Evolutionary conservation across 2,329 filamentous ascomycete species (phyloP).

Genomic region (Hypomyces perniciosus): DNA sequence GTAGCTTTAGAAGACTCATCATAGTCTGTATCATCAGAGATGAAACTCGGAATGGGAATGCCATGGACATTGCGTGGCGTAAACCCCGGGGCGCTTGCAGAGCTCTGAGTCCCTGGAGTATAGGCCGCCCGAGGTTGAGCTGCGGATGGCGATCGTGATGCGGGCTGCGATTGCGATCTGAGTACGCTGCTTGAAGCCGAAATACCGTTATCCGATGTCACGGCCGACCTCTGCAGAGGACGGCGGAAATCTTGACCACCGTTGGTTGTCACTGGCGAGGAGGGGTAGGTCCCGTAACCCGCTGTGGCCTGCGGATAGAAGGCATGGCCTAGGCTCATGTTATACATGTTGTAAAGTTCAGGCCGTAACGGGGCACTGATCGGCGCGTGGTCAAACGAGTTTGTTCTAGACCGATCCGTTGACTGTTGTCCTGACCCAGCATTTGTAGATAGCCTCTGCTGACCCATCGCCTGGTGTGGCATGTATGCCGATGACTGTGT

Average conservation of each 20-base stretch:
- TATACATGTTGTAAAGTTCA: slow-evolving; percentile 50
- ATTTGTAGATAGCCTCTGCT: slow-evolving; percentile 26
- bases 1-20: slow-evolving; percentile 39
- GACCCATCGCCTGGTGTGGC: slow-evolving; percentile 30
- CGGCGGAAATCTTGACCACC: slow-evolving; percentile 49
- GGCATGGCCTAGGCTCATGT: slow-evolving; percentile 34
- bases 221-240: slow-evolving; percentile 48
- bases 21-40: slow-evolving; percentile 47
- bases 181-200: slow-evolving; percentile 48
- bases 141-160: slow-evolving; percentile 40
- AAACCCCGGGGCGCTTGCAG: slow-evolving; percentile 31
- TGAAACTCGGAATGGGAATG: slow-evolving; percentile 48
- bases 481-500: slow-evolving; percentile 29
- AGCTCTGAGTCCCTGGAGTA: slow-evolving; percentile 25
- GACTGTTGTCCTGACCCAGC: slow-evolving; percentile 26
- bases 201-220: slow-evolving; percentile 42
- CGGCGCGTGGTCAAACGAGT: slow-evolving; percentile 57
- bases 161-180: slow-evolving; percentile 62
- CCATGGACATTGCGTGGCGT: slow-evolving; percentile 41
- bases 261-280: slow-evolving; percentile 46
- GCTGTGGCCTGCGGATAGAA: slow-evolving; percentile 41
- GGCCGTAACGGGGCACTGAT: slow-evolving; percentile 52
- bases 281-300: slow-evolving; percentile 49
- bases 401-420: slow-evolving; percentile 51
- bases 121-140: slow-evolving; percentile 20